phyloP scores from a whole-genome alignment of 1,284 basidiomycete species.

The Rhodotorula sp. region DNA sequence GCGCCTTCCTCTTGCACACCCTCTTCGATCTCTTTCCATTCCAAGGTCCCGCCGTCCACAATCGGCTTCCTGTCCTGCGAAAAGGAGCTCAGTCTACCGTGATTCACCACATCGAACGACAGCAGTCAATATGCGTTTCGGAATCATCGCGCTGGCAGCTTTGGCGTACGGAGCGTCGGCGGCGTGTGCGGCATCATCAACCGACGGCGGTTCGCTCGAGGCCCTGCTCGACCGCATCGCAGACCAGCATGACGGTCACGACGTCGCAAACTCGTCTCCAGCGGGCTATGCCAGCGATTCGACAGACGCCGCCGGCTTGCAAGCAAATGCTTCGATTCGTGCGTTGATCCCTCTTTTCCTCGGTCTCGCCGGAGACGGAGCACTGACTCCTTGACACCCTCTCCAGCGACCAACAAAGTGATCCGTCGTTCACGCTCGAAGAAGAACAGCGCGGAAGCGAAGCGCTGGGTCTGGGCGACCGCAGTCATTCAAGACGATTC shows the following conservation, averaged over 20 bases:
- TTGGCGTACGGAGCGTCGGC: background rate
- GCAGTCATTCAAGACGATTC: constrained; percentile 19
- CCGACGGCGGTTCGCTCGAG: constrained; percentile 24
- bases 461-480: constrained; percentile 21
- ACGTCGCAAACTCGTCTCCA: background rate
- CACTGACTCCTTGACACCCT: too few relatives aligned
- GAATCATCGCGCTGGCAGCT: constrained; percentile 8
- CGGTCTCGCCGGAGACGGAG: too few relatives aligned
- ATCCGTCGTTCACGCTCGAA: constrained; percentile 8
- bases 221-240: constrained; percentile 28
- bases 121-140: constrained; percentile 6
- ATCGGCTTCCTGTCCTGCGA: constrained; percentile 13
- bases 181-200: background rate
- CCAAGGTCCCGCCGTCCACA: constrained; percentile 38
- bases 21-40: background rate
- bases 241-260: constrained; percentile 8
- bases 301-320: background rate
- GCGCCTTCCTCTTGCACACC: background rate
- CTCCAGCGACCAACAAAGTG: constrained; percentile 5
- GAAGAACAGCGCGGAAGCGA: constrained; percentile 6
- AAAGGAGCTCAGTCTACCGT: background rate
- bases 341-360: too few relatives aligned
- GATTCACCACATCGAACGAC: background rate
- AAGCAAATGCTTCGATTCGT: background rate
- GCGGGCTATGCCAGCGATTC: background rate